Evolutionary conservation across 148 eudicot species (phyloP).

Genomic region (Vaccinium darrowii): DNA sequence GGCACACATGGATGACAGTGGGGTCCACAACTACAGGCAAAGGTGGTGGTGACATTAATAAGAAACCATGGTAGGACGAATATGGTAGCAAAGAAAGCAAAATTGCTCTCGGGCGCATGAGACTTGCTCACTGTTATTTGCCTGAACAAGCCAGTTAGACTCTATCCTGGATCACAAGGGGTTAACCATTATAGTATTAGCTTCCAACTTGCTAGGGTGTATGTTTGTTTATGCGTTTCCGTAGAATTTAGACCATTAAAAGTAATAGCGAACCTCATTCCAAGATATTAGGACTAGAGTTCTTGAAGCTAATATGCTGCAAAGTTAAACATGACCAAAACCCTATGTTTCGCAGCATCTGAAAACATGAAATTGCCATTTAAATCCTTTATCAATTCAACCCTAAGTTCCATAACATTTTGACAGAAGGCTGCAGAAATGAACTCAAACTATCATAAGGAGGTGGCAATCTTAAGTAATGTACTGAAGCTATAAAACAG

Average conservation of each 20-base stretch:
- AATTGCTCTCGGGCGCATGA: neutral
- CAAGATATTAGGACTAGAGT: neutral
- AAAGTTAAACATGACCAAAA: too few species aligned
- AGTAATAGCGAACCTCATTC: too few species aligned
- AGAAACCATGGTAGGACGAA: too few species aligned
- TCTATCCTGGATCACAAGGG: neutral
- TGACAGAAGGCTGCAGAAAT: neutral
- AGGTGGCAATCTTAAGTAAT: neutral
- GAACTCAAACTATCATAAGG: neutral
- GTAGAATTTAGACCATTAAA: neutral
- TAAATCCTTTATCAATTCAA: neutral
- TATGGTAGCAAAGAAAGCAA: too few species aligned
- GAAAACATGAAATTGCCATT: neutral
- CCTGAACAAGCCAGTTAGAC: neutral
- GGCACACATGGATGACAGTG: too few species aligned
- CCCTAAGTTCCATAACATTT: too few species aligned
- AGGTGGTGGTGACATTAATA: too few species aligned
- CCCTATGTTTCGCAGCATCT: neutral
- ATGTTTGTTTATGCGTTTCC: neutral
- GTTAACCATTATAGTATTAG: neutral
- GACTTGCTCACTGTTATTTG: neutral
- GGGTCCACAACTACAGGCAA: too few species aligned
- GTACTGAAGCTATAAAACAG: neutral
- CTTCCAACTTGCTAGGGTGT: neutral
- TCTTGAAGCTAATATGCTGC: too few species aligned